phyloP scores from a whole-genome alignment of 176 grass and related monocot species.

The Phoenix dactylifera region DNA sequence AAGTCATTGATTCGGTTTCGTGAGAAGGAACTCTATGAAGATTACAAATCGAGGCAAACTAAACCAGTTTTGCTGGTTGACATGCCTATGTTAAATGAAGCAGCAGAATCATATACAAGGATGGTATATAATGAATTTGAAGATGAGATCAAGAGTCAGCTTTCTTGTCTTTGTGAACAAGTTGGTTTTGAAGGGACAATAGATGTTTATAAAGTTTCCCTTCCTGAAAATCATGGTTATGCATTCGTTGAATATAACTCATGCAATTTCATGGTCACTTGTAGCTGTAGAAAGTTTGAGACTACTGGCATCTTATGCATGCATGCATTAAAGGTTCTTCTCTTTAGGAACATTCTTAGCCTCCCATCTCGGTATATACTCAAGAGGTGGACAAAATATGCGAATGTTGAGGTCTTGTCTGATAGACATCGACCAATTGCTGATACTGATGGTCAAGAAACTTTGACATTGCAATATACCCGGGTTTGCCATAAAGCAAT shows the following conservation, averaged over 20 bases:
- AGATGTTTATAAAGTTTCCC: conserved; percentile 36
- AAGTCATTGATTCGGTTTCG: conserved; percentile 21
- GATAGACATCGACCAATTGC: conserved; percentile 11
- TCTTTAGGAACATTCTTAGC: conserved; percentile 34
- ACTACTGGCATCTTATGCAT: conserved; percentile 34
- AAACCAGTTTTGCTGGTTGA: conserved; percentile 39
- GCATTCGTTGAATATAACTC: conserved; percentile 35
- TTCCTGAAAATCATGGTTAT: conserved; percentile 26
- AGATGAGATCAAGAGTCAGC: conserved; percentile 32
- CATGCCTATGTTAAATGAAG: conserved; percentile 43
- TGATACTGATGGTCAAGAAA: conserved; percentile 16
- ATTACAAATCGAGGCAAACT: conserved; percentile 37
- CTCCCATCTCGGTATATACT: conserved; percentile 39
- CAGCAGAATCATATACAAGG: conserved; percentile 37
- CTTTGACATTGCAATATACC: conserved; percentile 18
- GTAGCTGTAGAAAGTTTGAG: conserved; percentile 46
- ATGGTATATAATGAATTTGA: conserved; percentile 37
- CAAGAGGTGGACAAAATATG: conserved; percentile 46
- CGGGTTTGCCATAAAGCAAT: conserved; percentile 36
- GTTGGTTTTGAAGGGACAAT: conserved; percentile 26
- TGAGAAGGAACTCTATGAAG: conserved; percentile 40
- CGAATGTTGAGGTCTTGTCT: conserved; percentile 24
- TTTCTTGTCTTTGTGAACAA: conserved; percentile 35
- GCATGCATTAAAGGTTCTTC: conserved; percentile 43
- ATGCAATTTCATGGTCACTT: conserved; percentile 20